Base-by-base conservation (phyloP, 129 eudicot species). In the Smallanthus sonchifolius region DNA sequence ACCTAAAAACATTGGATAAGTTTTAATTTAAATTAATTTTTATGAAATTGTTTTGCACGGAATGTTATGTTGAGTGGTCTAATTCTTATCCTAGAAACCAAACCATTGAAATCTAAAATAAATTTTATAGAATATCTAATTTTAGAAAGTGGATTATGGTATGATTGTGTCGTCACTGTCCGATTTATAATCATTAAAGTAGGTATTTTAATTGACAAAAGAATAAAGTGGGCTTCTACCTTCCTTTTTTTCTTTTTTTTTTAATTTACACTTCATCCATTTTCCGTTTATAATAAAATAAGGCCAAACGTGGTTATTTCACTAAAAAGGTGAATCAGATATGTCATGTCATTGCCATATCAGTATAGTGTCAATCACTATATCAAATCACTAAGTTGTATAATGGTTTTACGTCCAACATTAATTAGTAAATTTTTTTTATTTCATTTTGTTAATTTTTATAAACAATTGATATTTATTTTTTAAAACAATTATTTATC, bases 101-200 rank as follows among this genome's bases (percentile, higher is more conserved):
- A 48, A 48, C 6, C 60, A 52, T 5, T n/a, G 30, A 51, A 51
- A 16, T 51, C 28, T 19, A 9, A 16, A 51, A 7, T 2, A 16
- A 51, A 6, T 4, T 51, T 16, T 17, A 16, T 51, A 2, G 1
- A 7, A 52, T 52, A 52, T 52, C 4, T 55, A 9, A 7, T 55
- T 28, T 20, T 4, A 2, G 62, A 55, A 55, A 55, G 66, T 39
- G 42, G 44, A 13, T 59, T 59, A 13, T 40, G n/a, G 64, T 10
- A 68, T 77, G 67, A 77, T 77, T 45, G 35, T 77, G 81, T 65
- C 52, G 73, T 65, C 77, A 70, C 73, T 30, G 54, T 72, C 69
- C 34, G 42, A 64, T 16, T 43, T 44, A 73, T 37, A 75, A 76
- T 75, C 74, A 75, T 61, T 69, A 48, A 67, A 57, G 39, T 44